Conservation (phyloP, 2,329 filamentous ascomycete genomes). For the Colletotrichum abscissum region DNA sequence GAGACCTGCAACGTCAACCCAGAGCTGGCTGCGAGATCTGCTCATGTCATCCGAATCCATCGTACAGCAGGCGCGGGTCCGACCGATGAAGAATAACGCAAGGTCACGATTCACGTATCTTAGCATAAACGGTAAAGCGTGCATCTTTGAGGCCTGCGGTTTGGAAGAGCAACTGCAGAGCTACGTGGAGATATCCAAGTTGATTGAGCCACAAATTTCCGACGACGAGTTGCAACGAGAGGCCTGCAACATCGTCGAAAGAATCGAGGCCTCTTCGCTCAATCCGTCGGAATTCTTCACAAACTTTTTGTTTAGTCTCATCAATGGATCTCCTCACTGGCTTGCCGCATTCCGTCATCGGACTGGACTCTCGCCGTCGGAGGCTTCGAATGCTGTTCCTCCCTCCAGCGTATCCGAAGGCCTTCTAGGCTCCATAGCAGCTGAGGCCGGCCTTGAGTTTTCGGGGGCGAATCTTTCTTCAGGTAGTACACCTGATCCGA, state of each 20-base stretch:
- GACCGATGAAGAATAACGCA: slow-evolving; percentile 14
- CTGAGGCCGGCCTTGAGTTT: not conserved
- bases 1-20: slow-evolving; percentile 33
- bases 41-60: slow-evolving; percentile 34
- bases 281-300: slow-evolving; percentile 13
- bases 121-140: slow-evolving; percentile 29
- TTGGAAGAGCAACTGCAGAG: slow-evolving; percentile 27
- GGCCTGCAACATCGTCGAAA: slow-evolving; percentile 20
- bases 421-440: not conserved
- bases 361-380: not conserved
- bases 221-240: slow-evolving; percentile 23
- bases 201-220: not conserved
- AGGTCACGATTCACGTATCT: slow-evolving; percentile 29
- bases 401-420: not conserved
- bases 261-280: not conserved
- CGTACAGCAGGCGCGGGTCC: slow-evolving; percentile 35
- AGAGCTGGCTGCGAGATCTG: slow-evolving; percentile 43
- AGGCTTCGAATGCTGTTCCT: not conserved
- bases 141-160: slow-evolving; percentile 26
- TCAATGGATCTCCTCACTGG: slow-evolving; percentile 24
- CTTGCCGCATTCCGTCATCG: slow-evolving; percentile 19
- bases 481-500: not conserved
- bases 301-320: slow-evolving; percentile 14
- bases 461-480: not conserved
- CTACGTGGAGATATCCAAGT: slow-evolving; percentile 20